Conservation (phyloP, 768 basidiomycete genomes). For the Crassisporium funariophilum region DNA sequence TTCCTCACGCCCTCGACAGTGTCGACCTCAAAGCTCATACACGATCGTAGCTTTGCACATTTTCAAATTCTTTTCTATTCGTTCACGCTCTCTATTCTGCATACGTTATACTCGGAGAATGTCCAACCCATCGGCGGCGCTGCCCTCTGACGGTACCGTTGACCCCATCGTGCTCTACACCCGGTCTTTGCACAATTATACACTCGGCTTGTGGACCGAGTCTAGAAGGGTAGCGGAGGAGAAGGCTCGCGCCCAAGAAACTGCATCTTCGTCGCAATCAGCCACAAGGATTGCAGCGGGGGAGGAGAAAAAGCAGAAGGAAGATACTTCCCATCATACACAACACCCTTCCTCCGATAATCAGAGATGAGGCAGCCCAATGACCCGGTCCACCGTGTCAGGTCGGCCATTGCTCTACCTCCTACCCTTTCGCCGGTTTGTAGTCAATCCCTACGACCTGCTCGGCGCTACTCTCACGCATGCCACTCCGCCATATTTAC, state of each 20-base stretch:
- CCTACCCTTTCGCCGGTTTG: neutral
- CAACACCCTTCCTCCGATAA: neutral
- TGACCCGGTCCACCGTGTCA: neutral
- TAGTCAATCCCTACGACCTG: neutral
- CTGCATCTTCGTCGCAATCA: conserved; percentile 12
- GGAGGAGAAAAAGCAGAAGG: neutral
- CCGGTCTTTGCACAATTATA: conserved; percentile 67
- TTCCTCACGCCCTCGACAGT: neutral
- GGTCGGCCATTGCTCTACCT: neutral
- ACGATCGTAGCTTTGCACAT: conserved; percentile 6
- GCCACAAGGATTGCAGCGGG: neutral
- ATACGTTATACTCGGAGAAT: conserved; percentile 10
- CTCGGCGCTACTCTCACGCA: neutral
- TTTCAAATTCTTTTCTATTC: neutral
- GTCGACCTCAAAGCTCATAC: conserved; percentile 13
- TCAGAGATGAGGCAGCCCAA: neutral
- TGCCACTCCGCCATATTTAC: neutral
- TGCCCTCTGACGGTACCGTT: conserved; percentile 22
- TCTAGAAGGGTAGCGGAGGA: conserved; percentile 62
- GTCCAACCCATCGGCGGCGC: conserved; percentile 17
- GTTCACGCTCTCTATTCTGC: conserved; percentile 6
- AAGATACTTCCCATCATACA: neutral
- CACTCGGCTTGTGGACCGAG: conserved; percentile 67
- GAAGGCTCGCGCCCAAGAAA: conserved; percentile 33
- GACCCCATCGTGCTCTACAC: conserved; percentile 59